A percentile compares a stretch with the other conserved stretches of the same genome.
phyloP scores from a whole-genome alignment of 2,329 filamentous ascomycete species.

The Ciborinia camelliae region DNA sequence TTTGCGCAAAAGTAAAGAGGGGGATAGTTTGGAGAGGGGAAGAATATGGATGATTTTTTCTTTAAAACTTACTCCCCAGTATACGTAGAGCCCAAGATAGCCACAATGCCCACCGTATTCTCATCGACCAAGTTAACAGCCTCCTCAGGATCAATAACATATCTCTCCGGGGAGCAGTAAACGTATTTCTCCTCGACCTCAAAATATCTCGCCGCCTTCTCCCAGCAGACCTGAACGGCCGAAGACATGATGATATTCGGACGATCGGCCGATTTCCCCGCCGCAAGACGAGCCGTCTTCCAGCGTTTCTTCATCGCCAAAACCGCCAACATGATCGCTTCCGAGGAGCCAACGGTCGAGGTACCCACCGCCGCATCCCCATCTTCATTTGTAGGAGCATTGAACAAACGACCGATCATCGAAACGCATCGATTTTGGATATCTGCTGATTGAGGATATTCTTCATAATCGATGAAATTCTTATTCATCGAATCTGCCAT shows the following conservation, averaged over 20 bases:
- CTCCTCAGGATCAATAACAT: constrained; percentile 61
- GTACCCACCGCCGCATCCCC: constrained; percentile 73
- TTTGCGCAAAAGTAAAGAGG: too few species aligned
- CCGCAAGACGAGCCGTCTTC: constrained; percentile 80
- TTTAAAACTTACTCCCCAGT: constrained; percentile 69
- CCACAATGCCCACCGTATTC: constrained; percentile 85
- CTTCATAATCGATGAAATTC: constrained; percentile 92
- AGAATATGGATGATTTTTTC: too few species aligned
- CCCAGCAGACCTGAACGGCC: constrained; percentile 96
- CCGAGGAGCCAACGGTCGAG: constrained; percentile 83
- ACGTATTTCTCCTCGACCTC: constrained; percentile 87
- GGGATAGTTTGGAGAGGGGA: too few species aligned
- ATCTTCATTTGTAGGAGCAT: constrained; percentile 60
- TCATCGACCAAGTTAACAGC: constrained; percentile 60
- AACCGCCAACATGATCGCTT: constrained; percentile 79
- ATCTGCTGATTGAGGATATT: constrained; percentile 76
- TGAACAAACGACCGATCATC: constrained; percentile 88
- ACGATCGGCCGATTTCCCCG: constrained; percentile 72
- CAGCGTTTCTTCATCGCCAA: constrained; percentile 95
- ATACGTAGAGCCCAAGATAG: constrained; percentile 89
- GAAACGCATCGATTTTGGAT: constrained; percentile 90
- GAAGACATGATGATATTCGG: constrained; percentile 96
- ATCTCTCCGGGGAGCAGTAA: constrained; percentile 59
- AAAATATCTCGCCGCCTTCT: constrained; percentile 86
- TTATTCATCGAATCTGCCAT: constrained; percentile 94